Base-by-base conservation (phyloP, 805 yeast species). In the Saitoella complicata region DNA sequence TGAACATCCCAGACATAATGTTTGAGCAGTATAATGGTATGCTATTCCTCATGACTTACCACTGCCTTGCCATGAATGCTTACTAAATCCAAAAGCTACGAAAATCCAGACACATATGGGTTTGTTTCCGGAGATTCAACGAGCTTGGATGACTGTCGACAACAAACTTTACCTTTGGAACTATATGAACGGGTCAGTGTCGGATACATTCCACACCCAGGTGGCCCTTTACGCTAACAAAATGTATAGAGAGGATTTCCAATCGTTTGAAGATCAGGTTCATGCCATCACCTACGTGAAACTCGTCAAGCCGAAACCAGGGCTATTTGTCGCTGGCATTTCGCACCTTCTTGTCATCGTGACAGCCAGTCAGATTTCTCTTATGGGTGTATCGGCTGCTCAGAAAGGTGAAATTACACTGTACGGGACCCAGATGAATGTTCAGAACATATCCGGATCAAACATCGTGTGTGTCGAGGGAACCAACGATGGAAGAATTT, bases 131-230 rank as follows among this genome's bases (percentile, higher is more conserved):
- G 86, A 80, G 46, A 70, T 91, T 32, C 73, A 75, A 49, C 74
- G 94, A 47, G 76, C 87, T 9, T 91, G 96, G 95, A 71, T 88
- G 32, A 75, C 80, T 3, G 74, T 78, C 32, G 96, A 85, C 56
- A 79, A 80, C 58, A 80, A 80, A 54, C 67, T 88, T 54, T 73
- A 81, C 33, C 68, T 93, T 29, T 91, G 97, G 97, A 80, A 86
- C 59, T 76, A 79, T 56, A 55, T 63, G 6, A 73, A 71, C 46
- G 68, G 75, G 8, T 10, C 21, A 21, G 21, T 21, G 21, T 21
- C 21, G 21, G 21, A 21, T 21, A 21, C 21, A 21, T 21, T 21
- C 21, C 21, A 21, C 21, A 21, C 21, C 4, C 21, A 21, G 21
- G 21, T 21, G 21, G 21, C 4, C 21, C 21, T 21, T 21, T 21